Evolutionary conservation across 352 stramenopile genomes (phyloP), one percentile per base, ranked within the genome.

Genomic region (Globisporangium heterothallicum): DNA sequence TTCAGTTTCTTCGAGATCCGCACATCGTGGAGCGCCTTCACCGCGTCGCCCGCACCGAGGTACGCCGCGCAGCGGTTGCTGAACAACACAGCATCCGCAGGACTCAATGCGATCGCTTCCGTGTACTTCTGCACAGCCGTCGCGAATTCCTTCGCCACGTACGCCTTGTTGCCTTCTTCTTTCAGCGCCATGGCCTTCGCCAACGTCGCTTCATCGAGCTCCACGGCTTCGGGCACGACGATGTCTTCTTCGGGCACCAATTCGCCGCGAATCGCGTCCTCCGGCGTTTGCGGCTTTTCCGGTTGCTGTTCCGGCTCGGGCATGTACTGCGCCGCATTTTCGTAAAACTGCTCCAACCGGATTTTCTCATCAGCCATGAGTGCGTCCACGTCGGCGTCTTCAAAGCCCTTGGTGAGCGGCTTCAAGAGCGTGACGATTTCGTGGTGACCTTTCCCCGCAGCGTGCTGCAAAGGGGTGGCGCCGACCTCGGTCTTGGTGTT

Each of bases 61-160:
- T 86, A 61, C 32, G 79, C 78, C 0, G 82, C 82, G 36, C 82
- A 89, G n/a, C 82, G 82, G 63, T 92, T 92, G 63, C 78, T 90
- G 60, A 88, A 92, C 7, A 92, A 59, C 48, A 82, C 66, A 0
- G 74, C 49, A 43, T 92, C 78, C 4, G 71, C 62, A 0, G 79
- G 69, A 49, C 55, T 86, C 38, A 90, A 53, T 10, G 49, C 73
- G 21, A 92, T 77, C 19, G 81, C 78, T 55, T 86, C 41, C 21
- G 81, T 69, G 70, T 92, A 92, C 0, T 71, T 46, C 4, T 74
- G 68, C 14, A 89, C 69, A 27, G 78, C 71, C 2, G 51, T 30
- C 5, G 53, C 35, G 54, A 66, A 89, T 42, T 92, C 59, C 64
- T 89, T 89, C 27, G 66, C 72, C 10, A 84, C 51, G 52, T 84